Evolutionary conservation across 257 asterid species (phyloP), one percentile per base, ranked within the genome.

Genomic region (Paraleonurus japonicus): DNA sequence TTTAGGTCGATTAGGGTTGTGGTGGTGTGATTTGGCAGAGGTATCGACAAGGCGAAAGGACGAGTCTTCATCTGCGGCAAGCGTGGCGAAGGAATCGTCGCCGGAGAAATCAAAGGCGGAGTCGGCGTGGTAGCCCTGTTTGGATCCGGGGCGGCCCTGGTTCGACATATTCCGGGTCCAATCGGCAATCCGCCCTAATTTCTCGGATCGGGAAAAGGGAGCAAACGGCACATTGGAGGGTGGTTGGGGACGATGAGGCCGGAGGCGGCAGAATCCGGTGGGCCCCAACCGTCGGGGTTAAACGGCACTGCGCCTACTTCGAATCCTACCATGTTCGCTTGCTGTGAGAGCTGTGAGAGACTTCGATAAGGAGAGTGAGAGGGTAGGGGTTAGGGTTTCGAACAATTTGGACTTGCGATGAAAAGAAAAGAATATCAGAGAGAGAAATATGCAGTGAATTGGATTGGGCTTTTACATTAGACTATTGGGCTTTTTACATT

Each of bases 281-380:
- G 98, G 5, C 99, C 99, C 99, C 98, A 95, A 0, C 99, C 99
- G 37, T 92, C 99, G 26, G 95, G 65, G 63, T 95, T 95, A 84
- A 88, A 84, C 4, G 98, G 99, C 0, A 92, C 96, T 0, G 89
- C 80, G 5, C 95, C 91, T 16, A 91, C 72, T 65, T 89, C 92
- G 69, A 94, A 91, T 22, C 83, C 85, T 4, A 82, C 97, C 99
- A 91, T 94, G 4, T 30, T 23, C 57, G 35, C 27, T 59, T 15
- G 54, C 54, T 47, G 54, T n/a, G 20, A 47, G 59, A 2, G 5
- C 28, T 47, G 61, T 48, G 27, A 47, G 27, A 45, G 19, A n/a
- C n/a, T 16, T 26, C 16, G 67, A 1, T 17, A 3, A 22, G 5
- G 67, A 57, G 19, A 9, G 15, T 70, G 67, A 57, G 66, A 45